phyloP scores from a whole-genome alignment of 768 basidiomycete species.

The Nidula microcarpa region DNA sequence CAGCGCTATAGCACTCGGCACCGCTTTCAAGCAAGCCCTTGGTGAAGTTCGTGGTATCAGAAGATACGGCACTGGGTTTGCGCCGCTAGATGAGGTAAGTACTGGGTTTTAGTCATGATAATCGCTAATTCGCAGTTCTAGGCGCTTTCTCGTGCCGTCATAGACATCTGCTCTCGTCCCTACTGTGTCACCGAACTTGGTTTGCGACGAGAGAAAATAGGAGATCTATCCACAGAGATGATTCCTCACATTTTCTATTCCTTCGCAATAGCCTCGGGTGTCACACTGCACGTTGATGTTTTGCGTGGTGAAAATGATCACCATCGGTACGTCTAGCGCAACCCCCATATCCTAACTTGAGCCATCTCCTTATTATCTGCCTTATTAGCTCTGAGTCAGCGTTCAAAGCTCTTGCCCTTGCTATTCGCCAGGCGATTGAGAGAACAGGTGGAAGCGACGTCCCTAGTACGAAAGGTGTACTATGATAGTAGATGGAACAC shows the following conservation, averaged over 20 bases:
- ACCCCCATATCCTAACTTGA: not conserved
- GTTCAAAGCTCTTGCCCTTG: slow-evolving; percentile 96
- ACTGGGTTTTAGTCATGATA: slow-evolving; percentile 1
- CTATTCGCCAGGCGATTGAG: slow-evolving; percentile 92
- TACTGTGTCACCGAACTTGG: slow-evolving; percentile 93
- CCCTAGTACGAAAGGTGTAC: slow-evolving; percentile 95
- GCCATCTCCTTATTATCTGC: slow-evolving; percentile 3
- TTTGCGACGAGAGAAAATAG: slow-evolving; percentile 85
- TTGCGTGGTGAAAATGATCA: slow-evolving; percentile 96
- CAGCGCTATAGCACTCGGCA: slow-evolving; percentile 81
- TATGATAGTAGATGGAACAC: slow-evolving; percentile 28
- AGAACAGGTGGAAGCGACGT: slow-evolving; percentile 86
- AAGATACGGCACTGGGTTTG: slow-evolving; percentile 94
- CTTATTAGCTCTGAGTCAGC: slow-evolving; percentile 84
- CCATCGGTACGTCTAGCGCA: slow-evolving; percentile 64
- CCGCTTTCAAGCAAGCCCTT: slow-evolving; percentile 91
- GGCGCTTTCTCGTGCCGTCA: slow-evolving; percentile 94
- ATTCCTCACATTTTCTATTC: slow-evolving; percentile 97
- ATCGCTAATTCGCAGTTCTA: slow-evolving; percentile 23
- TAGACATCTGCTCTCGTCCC: slow-evolving; percentile 97
- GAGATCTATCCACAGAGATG: slow-evolving; percentile 97
- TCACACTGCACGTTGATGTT: slow-evolving; percentile 92
- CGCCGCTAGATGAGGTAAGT: slow-evolving; percentile 91
- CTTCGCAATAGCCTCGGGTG: slow-evolving; percentile 94
- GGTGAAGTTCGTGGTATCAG: slow-evolving; percentile 94